phyloP scores from a whole-genome alignment of 139 green algal species.

The Limnomonas spitsbergensis region DNA sequence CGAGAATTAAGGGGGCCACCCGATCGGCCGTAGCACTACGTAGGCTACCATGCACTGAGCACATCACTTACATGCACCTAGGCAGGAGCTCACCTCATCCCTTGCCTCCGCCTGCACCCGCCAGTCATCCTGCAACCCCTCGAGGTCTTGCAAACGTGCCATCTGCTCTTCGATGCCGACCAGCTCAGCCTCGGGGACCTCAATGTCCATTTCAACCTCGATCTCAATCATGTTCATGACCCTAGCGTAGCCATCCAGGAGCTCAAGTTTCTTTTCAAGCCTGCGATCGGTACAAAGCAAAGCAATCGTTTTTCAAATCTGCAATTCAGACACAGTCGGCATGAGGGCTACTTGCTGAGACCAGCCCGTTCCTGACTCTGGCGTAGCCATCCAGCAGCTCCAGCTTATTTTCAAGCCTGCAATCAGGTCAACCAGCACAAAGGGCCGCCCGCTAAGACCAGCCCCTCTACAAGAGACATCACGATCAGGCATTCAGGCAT shows the following conservation, averaged over 20 bases:
- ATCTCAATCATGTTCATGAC: constrained; percentile 85
- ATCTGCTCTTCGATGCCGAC: constrained; percentile 76
- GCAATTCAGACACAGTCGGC: too few relatives aligned
- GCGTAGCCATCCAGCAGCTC: constrained; percentile 79
- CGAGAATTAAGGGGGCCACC: too few relatives aligned
- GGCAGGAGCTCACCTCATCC: constrained; percentile 60
- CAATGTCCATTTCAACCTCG: constrained; percentile 89
- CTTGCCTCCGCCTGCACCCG: constrained; percentile 66
- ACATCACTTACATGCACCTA: neutral
- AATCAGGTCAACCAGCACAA: too few relatives aligned
- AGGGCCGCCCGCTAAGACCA: too few relatives aligned
- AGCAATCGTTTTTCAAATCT: too few relatives aligned
- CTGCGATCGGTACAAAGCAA: too few relatives aligned
- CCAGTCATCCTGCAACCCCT: constrained; percentile 76
- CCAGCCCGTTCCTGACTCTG: constrained; percentile 75
- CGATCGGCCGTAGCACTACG: too few relatives aligned
- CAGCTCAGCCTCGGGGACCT: constrained; percentile 62
- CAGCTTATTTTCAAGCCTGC: constrained; percentile 31
- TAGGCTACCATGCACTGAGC: neutral
- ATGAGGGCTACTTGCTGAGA: too few relatives aligned
- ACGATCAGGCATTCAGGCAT: too few relatives aligned
- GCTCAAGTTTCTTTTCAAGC: constrained; percentile 44
- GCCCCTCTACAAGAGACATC: too few relatives aligned
- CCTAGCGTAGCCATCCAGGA: constrained; percentile 75
- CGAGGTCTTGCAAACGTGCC: constrained; percentile 69